Evolutionary conservation across 2,329 filamentous ascomycete genomes (phyloP), one percentile per base, ranked within the genome.

Genomic region (Fusarium transvaalense): DNA sequence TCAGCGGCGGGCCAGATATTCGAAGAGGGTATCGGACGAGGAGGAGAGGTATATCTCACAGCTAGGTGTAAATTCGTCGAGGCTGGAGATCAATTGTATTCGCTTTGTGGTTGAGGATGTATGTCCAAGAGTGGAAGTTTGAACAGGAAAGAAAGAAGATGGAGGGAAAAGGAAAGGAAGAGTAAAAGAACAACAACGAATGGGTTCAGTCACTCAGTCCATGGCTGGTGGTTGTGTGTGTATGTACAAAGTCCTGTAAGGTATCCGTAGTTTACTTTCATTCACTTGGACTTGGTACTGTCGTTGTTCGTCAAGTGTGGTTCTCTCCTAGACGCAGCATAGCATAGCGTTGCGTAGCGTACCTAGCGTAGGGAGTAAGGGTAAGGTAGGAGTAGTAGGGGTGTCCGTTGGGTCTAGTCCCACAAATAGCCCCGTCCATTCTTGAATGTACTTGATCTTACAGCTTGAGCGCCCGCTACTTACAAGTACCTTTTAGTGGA

Each of bases 171-270:
- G 53, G 48, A 61, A 70, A 60, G 32, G 56, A 54, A 58, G 47
- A 64, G 42, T 55, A 57, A 65, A 66, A 69, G 61, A 71, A 74
- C 64, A 64, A 63, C 60, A 67, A 66, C 61, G 60, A 52, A 64
- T 54, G 53, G 60, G 47, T 37, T 64, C 67, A 68, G 70, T 72
- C 70, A 74, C 46, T 54, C 51, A 54, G 67, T 74, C 72, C 72
- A 74, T 74, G 74, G 66, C 69, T 77, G 69, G 69, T 73, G 68
- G 72, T 74, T 75, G 69, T 70, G 71, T 73, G 61, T 61, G 64
- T 63, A 71, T 70, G 61, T 64, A 62, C 57, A 62, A 60, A 59
- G 54, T 56, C 59, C 47, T 61, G 43, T 58, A 45, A 51, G 37
- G 37, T 53, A 39, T 38, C 17, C 17, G 53, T 61, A 62, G 57